Percentiles rank a stretch among this genome's conserved stretches.
Conservation (phyloP, 352 stramenopile species). For the Phytophthora niederhauseri region DNA sequence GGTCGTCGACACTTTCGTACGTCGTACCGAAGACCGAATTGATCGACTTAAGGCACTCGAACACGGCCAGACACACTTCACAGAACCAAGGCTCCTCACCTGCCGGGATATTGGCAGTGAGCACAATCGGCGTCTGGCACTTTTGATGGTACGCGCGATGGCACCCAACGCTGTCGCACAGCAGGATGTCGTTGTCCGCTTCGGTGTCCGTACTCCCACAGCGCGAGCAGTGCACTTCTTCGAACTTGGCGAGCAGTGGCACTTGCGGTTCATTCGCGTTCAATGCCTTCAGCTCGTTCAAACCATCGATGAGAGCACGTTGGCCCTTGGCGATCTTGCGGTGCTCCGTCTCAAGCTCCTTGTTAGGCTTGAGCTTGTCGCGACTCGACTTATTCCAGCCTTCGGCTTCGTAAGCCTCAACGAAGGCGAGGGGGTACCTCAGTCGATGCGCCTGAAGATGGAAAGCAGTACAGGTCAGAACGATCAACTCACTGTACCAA, state of each 20-base stretch:
- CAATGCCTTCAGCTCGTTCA: constrained; percentile 50
- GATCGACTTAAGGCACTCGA: constrained; percentile 80
- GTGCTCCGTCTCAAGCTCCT: constrained; percentile 60
- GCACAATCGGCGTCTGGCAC: constrained; percentile 67
- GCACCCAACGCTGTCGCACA: constrained; percentile 80
- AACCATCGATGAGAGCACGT: constrained; percentile 48
- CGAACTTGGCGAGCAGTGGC: constrained; percentile 45
- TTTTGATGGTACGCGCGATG: constrained; percentile 83
- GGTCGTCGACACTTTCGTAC: constrained; percentile 60
- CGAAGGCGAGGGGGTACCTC: constrained; percentile 70
- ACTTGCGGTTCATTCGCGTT: constrained; percentile 59
- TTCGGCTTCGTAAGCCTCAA: constrained; percentile 85
- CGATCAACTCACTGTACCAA: background rate
- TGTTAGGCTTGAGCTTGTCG: constrained; percentile 85
- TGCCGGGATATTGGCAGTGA: constrained; percentile 64
- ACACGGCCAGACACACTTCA: constrained; percentile 73
- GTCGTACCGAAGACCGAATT: constrained; percentile 80
- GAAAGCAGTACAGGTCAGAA: constrained; percentile 7
- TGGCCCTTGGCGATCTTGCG: constrained; percentile 66
- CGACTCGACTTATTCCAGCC: constrained; percentile 78
- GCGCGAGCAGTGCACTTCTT: constrained; percentile 80
- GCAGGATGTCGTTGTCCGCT: constrained; percentile 82
- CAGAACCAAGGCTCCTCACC: constrained; percentile 85
- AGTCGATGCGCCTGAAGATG: constrained; percentile 51
- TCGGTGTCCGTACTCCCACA: constrained; percentile 69